Base-by-base conservation (phyloP, 2,329 filamentous ascomycete species). In the Leptographium lundbergii region DNA sequence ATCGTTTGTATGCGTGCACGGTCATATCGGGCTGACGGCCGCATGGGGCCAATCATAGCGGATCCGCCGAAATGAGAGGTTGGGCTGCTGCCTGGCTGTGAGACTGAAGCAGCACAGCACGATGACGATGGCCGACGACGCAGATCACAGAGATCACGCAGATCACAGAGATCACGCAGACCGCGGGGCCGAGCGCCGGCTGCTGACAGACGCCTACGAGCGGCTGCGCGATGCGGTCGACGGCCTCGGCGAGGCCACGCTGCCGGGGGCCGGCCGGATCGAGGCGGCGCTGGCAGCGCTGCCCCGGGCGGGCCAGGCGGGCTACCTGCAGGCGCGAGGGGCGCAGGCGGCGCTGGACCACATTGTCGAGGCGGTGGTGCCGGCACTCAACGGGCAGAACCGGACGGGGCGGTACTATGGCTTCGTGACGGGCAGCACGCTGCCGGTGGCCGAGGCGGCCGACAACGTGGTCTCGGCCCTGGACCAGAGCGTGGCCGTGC, bases 401-500 rank as follows among this genome's bases (percentile, higher is more conserved):
- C 77, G 80, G 50, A 83, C 80, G 51, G 71, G 82, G 13, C 82
- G 84, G 58, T 95, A 95, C 76, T 95, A 89, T 70, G 91, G 90
- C 61, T 96, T 96, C 69, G 87, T 96, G 6, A 95, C 86, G 0
- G 92, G 92, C 52, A 88, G 89, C 17, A 77, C 80, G 9, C 88
- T 91, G 0, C 89, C 90, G 6, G 83, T 90, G 27, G 91, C 91
- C 36, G 80, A 87, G 65, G 81, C 89, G 58, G 91, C 90, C 1
- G 92, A 96, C 69, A 87, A 90, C 63, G 73, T 96, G n/a, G 90
- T 92, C 61, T 85, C 85, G 6, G 80, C 82, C 10, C 81, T 86
- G 61, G 91, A 96, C 69, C 89, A 95, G 69, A 96, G 91, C 70
- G 85, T 91, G 5, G 81, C 86, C 60, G 88, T 95, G 0, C 91